Conservation (phyloP, 1,284 basidiomycete species). For the Cryptococcus neoformans region DNA sequence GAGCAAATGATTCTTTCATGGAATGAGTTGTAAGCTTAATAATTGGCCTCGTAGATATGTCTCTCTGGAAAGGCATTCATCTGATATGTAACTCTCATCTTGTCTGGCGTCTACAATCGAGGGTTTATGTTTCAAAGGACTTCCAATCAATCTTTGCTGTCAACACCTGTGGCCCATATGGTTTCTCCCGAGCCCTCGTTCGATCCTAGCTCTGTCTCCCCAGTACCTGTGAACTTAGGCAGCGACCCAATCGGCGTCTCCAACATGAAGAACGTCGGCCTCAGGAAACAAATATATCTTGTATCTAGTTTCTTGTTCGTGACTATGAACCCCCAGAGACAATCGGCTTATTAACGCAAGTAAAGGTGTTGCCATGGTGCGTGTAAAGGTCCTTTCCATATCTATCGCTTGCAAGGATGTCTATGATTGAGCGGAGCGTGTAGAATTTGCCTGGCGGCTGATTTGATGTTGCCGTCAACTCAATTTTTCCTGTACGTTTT, state of each 20-base stretch:
- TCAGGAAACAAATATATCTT: slow-evolving; percentile 48
- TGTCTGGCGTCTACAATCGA: background rate
- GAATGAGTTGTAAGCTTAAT: background rate
- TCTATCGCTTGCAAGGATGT: background rate
- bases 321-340: slow-evolving; percentile 46
- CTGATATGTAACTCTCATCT: slow-evolving; percentile 14
- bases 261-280: slow-evolving; percentile 10
- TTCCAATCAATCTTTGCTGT: slow-evolving; percentile 35
- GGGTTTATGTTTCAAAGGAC: slow-evolving; percentile 23
- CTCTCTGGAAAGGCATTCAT: slow-evolving; percentile 39
- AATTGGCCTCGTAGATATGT: slow-evolving; percentile 14
- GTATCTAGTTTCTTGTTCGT: slow-evolving; percentile 47
- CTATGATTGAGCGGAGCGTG: slow-evolving; percentile 1
- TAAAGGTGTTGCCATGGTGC: slow-evolving; percentile 46
- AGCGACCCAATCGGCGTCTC: slow-evolving; percentile 1
- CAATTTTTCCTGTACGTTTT: slow-evolving; percentile 39
- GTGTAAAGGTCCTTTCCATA: slow-evolving; percentile 30
- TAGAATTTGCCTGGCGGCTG: slow-evolving; percentile 48
- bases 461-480: slow-evolving; percentile 47
- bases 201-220: slow-evolving; percentile 39
- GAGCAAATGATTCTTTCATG: background rate
- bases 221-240: slow-evolving; percentile 9
- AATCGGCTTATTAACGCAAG: slow-evolving; percentile 48
- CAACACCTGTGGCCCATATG: slow-evolving; percentile 44
- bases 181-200: slow-evolving; percentile 39